Evolutionary conservation across 345 rosid species (phyloP).

Genomic region (Noccaea caerulescens): DNA sequence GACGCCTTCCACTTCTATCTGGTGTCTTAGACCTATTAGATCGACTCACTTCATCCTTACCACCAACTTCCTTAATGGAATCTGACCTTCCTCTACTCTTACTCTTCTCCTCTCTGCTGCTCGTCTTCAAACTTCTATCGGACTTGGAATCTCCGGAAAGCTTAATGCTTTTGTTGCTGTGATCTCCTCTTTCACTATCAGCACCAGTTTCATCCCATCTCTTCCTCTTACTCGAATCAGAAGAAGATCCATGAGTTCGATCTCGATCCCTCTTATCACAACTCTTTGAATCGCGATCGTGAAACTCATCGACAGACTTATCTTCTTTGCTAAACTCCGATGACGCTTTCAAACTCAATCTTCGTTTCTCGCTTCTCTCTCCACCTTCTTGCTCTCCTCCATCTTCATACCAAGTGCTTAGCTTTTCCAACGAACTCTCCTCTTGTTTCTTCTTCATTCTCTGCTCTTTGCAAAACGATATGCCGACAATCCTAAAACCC

Average conservation of each 20-base stretch:
- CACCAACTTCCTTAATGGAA: constrained; percentile 49
- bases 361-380: constrained; percentile 72
- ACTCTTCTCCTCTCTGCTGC: constrained; percentile 69
- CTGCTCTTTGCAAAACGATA: background rate
- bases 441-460: constrained; percentile 74
- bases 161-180: constrained; percentile 51
- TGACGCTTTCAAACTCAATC: constrained; percentile 54
- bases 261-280: constrained; percentile 73
- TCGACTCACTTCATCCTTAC: constrained; percentile 56
- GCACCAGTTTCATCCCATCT: constrained; percentile 87
- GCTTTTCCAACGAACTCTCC: constrained; percentile 86
- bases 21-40: constrained; percentile 79
- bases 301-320: constrained; percentile 53
- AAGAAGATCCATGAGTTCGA: constrained; percentile 56
- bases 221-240: constrained; percentile 68
- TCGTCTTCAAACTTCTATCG: constrained; percentile 64
- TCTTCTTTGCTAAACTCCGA: constrained; percentile 73
- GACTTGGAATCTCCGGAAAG: constrained; percentile 55
- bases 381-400: constrained; percentile 87
- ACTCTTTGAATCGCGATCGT: constrained; percentile 64
- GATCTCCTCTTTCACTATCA: constrained; percentile 51
- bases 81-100: constrained; percentile 63
- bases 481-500: background rate
- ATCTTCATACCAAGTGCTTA: constrained; percentile 92
- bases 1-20: constrained; percentile 64